Evolutionary conservation across 1,284 basidiomycete species (phyloP).

Genomic region (Moesziomyces antarcticus): DNA sequence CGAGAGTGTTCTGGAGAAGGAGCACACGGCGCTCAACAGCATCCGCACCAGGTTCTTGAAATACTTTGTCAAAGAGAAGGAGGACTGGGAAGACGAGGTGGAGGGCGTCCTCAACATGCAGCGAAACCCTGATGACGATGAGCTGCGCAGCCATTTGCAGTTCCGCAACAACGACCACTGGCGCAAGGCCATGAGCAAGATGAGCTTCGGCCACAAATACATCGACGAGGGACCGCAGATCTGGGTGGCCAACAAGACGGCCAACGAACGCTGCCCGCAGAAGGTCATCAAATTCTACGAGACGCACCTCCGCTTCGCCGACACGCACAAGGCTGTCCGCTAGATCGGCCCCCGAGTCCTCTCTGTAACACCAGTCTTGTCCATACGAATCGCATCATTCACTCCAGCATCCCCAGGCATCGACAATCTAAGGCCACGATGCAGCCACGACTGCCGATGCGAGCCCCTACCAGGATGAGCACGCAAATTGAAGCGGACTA

Average conservation of each 20-base stretch:
- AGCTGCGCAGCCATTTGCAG: constrained; percentile 30
- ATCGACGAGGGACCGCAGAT: constrained; percentile 15
- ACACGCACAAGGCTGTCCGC: constrained; percentile 9
- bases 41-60: constrained; percentile 20
- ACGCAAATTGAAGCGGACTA: no score
- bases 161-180: constrained; percentile 15
- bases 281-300: constrained; percentile 53
- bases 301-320: constrained; percentile 39
- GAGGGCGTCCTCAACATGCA: constrained; percentile 37
- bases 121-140: constrained; percentile 21
- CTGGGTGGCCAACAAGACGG: constrained; percentile 35
- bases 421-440: no score
- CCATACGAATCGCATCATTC: neutral
- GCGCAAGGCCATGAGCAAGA: constrained; percentile 9
- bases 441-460: no score
- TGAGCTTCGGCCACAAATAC: constrained; percentile 6
- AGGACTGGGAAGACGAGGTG: constrained; percentile 35
- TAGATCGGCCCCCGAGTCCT: neutral
- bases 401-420: no score
- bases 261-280: constrained; percentile 45
- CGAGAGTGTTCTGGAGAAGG: neutral
- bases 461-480: no score
- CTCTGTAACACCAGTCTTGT: neutral
- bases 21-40: constrained; percentile 9
- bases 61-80: constrained; percentile 16